Percentiles rank a stretch among this genome's conserved stretches.
These are phyloP conservation scores for Tulasnella calospora DNA, from an alignment of 768 basidiomycete species.

Conservation along the genomic window DNA sequence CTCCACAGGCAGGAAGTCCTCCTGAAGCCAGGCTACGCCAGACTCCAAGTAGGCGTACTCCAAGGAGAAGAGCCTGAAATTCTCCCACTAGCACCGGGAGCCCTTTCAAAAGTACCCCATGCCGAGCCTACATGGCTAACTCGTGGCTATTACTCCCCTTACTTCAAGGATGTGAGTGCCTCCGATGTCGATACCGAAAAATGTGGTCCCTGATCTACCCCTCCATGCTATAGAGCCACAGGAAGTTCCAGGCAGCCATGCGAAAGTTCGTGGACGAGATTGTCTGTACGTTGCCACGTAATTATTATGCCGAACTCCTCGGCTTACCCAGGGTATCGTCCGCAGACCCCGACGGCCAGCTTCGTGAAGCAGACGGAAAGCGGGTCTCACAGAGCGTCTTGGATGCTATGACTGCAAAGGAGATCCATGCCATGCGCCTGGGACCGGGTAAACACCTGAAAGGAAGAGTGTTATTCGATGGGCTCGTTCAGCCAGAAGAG, in stretches of 20 bases:
- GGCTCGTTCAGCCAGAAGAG: slow-evolving; percentile 70
- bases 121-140: slow-evolving; percentile 83
- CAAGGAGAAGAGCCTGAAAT: slow-evolving; percentile 57
- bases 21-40: slow-evolving; percentile 62
- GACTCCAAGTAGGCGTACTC: slow-evolving; percentile 70
- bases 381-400: slow-evolving; percentile 70
- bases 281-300: slow-evolving; percentile 41
- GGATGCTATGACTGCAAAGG: slow-evolving; percentile 60
- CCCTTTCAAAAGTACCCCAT: slow-evolving; percentile 72
- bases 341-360: slow-evolving; percentile 38
- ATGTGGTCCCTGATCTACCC: background rate
- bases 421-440: slow-evolving; percentile 80
- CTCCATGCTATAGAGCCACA: slow-evolving; percentile 49
- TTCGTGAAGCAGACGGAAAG: slow-evolving; percentile 86
- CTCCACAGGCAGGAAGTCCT: slow-evolving; percentile 86
- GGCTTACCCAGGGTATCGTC: background rate
- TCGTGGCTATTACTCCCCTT: slow-evolving; percentile 65
- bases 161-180: slow-evolving; percentile 60
- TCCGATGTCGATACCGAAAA: background rate
- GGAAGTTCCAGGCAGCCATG: slow-evolving; percentile 54
- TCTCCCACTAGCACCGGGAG: slow-evolving; percentile 48
- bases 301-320: background rate
- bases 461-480: slow-evolving; percentile 69
- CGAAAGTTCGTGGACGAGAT: slow-evolving; percentile 65
- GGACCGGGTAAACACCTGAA: slow-evolving; percentile 86